These are phyloP conservation scores for Inonotus hispidus DNA, from an alignment of 1,284 basidiomycete species.

Conservation along the genomic window DNA sequence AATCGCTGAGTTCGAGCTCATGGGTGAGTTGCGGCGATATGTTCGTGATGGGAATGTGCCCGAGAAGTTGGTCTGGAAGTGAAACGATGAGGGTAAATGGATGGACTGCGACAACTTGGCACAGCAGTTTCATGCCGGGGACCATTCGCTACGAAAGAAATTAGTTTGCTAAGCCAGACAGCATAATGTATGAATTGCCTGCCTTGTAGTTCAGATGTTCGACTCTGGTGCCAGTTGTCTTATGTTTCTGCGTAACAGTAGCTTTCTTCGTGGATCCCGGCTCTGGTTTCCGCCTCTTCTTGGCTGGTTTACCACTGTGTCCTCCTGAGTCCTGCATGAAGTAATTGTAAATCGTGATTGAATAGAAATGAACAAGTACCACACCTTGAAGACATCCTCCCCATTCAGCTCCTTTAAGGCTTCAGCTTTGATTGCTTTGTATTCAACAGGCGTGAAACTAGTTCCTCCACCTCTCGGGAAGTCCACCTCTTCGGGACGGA, in stretches of 20 bases:
- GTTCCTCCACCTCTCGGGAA: conserved; percentile 91
- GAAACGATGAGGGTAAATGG: conserved; percentile 91
- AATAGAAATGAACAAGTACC: not conserved
- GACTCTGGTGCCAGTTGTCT: conserved; percentile 55
- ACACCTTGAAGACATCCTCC: conserved; percentile 65
- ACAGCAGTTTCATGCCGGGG: conserved; percentile 83
- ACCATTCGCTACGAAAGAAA: conserved; percentile 57
- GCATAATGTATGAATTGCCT: not conserved
- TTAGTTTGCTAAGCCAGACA: not conserved
- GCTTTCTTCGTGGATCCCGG: conserved; percentile 14
- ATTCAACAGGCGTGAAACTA: conserved; percentile 84
- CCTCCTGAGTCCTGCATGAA: conserved; percentile 22
- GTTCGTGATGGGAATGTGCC: conserved; percentile 93
- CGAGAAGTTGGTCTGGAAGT: conserved; percentile 92
- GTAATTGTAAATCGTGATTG: not conserved
- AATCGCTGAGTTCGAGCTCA: conserved; percentile 57
- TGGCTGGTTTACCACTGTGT: conserved; percentile 27
- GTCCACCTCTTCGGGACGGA: conserved; percentile 76
- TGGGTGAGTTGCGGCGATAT: conserved; percentile 82
- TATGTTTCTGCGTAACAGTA: conserved; percentile 16
- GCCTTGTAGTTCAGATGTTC: conserved; percentile 97
- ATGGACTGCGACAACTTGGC: conserved; percentile 82
- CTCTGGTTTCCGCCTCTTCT: conserved; percentile 21
- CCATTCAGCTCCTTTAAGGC: conserved; percentile 80
- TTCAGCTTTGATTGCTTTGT: conserved; percentile 82